Conservation (phyloP, 805 yeast species). For the Yarrowia sp. region DNA sequence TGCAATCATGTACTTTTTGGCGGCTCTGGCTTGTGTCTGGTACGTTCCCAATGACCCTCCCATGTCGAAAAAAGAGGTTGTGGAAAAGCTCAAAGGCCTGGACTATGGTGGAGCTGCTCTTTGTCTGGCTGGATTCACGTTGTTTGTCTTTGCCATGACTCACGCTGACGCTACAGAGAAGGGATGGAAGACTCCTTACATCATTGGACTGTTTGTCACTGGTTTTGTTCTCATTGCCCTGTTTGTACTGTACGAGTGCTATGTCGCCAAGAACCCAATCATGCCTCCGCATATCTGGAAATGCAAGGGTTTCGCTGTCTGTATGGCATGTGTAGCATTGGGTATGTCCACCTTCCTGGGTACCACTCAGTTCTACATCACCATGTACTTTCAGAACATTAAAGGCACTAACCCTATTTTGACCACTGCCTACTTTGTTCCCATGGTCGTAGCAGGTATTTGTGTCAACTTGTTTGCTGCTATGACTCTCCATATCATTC, state of each 20-base stretch:
- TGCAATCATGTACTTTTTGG: slow-evolving; percentile 41
- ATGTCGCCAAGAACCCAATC: slow-evolving; percentile 44
- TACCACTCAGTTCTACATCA: slow-evolving; percentile 42
- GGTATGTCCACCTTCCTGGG: slow-evolving; percentile 49
- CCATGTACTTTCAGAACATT: slow-evolving; percentile 47
- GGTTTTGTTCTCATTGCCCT: slow-evolving; percentile 41
- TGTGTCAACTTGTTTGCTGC: slow-evolving; percentile 48
- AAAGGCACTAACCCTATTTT: slow-evolving; percentile 43
- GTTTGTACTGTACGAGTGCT: slow-evolving; percentile 43
- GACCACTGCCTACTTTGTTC: slow-evolving; percentile 46
- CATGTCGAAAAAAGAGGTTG: slow-evolving; percentile 34
- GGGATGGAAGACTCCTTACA: slow-evolving; percentile 51
- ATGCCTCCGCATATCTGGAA: slow-evolving; percentile 49
- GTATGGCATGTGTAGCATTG: slow-evolving; percentile 42
- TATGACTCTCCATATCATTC: slow-evolving; percentile 45
- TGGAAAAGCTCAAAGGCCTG: slow-evolving; percentile 35
- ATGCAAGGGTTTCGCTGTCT: slow-evolving; percentile 42
- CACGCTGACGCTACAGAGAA: slow-evolving; percentile 44
- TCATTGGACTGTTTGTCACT: slow-evolving; percentile 45
- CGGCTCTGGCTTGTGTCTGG: slow-evolving; percentile 36
- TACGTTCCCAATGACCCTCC: slow-evolving; percentile 42
- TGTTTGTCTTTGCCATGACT: slow-evolving; percentile 47
- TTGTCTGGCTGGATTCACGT: slow-evolving; percentile 44
- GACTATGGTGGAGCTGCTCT: slow-evolving; percentile 48
- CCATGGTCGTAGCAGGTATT: slow-evolving; percentile 47